Evolutionary conservation across 768 basidiomycete genomes (phyloP).

Genomic region (Serendipita sp.): DNA sequence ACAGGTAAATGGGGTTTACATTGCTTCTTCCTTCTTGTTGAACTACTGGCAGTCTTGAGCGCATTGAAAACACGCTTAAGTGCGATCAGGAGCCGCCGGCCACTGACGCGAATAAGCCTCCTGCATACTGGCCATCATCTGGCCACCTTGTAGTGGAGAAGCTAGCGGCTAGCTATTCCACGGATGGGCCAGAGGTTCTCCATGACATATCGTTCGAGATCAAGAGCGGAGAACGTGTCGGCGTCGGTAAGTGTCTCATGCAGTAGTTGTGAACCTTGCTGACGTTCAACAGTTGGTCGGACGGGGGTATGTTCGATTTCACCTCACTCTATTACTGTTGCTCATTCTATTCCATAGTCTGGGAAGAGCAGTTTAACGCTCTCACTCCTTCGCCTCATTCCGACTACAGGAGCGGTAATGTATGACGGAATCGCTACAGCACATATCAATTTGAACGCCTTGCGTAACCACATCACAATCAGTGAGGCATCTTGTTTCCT

Average conservation of each 20-base stretch:
- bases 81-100: conserved; percentile 39
- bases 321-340: conserved; percentile 2
- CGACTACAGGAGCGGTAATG: conserved; percentile 37
- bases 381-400: conserved; percentile 40
- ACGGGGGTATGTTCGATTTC: conserved; percentile 40
- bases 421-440: conserved; percentile 38
- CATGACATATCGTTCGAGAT: conserved; percentile 44
- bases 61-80: conserved; percentile 38
- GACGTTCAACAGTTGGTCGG: conserved; percentile 29
- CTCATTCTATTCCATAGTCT: conserved; percentile 17
- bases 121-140: conserved; percentile 49
- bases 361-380: conserved; percentile 34
- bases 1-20: conserved; percentile 15
- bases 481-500: conserved; percentile 14
- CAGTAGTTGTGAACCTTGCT: neutral
- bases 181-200: conserved; percentile 43
- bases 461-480: conserved; percentile 45
- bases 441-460: conserved; percentile 37
- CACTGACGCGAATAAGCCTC: conserved; percentile 30
- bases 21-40: neutral
- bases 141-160: conserved; percentile 38
- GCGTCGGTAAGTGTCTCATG: conserved; percentile 28
- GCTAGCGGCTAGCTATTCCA: conserved; percentile 38
- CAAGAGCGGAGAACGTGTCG: conserved; percentile 41
- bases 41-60: conserved; percentile 25